Percentiles rank a stretch among this genome's conserved stretches.
These are phyloP conservation scores for Paraphysoderma sedebokerense DNA, from an alignment of 371 early-diverging fungal genomes.

Conservation along the genomic window DNA sequence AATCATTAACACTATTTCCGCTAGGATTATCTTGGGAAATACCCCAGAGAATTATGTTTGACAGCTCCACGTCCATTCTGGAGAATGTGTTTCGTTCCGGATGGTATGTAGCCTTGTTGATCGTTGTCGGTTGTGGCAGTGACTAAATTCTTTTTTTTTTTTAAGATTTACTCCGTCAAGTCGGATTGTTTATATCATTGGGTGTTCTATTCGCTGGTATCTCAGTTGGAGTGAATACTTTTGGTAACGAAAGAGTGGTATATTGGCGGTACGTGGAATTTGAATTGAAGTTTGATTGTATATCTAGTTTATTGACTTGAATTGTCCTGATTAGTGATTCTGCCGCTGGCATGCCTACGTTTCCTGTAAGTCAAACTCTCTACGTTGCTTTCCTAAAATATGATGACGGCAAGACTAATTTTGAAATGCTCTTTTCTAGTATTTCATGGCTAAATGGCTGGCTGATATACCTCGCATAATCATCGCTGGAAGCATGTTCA, in stretches of 20 bases:
- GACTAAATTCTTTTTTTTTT: slow-evolving; percentile 8
- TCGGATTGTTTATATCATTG: slow-evolving; percentile 17
- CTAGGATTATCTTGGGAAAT: slow-evolving; percentile 9
- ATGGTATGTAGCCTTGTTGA: not conserved
- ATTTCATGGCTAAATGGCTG: slow-evolving; percentile 27
- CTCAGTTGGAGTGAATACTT: slow-evolving; percentile 20
- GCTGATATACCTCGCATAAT: slow-evolving; percentile 29
- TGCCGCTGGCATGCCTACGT: slow-evolving; percentile 20
- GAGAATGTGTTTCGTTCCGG: not conserved
- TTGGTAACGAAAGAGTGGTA: slow-evolving; percentile 29
- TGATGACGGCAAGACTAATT: too few relatives aligned
- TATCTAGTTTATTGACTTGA: too few relatives aligned
- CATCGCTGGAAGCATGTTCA: slow-evolving; percentile 28
- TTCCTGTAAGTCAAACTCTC: too few relatives aligned
- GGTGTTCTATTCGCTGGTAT: slow-evolving; percentile 20
- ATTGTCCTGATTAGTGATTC: too few relatives aligned
- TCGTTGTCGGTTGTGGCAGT: too few relatives aligned
- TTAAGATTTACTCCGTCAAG: slow-evolving; percentile 8
- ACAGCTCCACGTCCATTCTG: slow-evolving; percentile 14
- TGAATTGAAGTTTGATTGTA: too few relatives aligned
- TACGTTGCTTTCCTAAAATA: too few relatives aligned
- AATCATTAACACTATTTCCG: slow-evolving; percentile 3
- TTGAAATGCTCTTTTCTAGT: too few relatives aligned
- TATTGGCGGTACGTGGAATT: slow-evolving; percentile 33
- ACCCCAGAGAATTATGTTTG: slow-evolving; percentile 18